Base-by-base conservation (phyloP, 768 basidiomycete species). In the Rhodotorula babjevae region DNA sequence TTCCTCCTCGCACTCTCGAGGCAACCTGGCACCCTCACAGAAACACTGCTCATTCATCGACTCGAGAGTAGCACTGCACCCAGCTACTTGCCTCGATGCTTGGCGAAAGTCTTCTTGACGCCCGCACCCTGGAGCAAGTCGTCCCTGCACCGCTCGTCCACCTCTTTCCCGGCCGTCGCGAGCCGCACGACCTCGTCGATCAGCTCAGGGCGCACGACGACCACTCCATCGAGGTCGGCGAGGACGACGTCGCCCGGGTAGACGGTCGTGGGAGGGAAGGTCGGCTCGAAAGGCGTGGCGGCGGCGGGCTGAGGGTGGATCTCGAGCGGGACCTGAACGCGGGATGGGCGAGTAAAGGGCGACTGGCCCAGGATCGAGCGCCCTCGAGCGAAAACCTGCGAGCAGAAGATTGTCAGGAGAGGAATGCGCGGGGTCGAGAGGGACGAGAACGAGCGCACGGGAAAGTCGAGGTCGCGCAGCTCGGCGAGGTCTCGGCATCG, bases 171-270 rank as follows among this genome's bases (percentile, higher is more conserved):
- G 76, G 84, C 84, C 42, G 78, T 73, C n/a, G 89, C 91, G 33
- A 86, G 65, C 53, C 86, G 83, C 10, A 87, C 75, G 1, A 91
- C 91, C 68, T 85, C 79, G 27, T 81, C 81, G 49, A 87, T 84
- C 59, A 88, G 74, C 7, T 81, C 82, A 47, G 79, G 81, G 4
- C 91, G 88, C 40, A 95, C 85, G 77, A 88, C 90, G 6, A 97
- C 90, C 2, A 94, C 91, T 3, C 94, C 93, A 79, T 96, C 90
- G 68, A 87, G 85, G 80, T 96, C 93, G 36, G 88, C 92, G n/a
- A 93, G 80, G 61, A 95, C 85, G 85, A 88, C 86, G 80, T 94
- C 93, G 4, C 88, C 90, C 4, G 93, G 89, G 27, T 86, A 79
- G 12, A 95, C 84, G 6, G 77, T 84, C 19, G 87, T 84, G 1